Percentiles rank a stretch among this genome's conserved stretches.
phyloP scores from a whole-genome alignment of 768 basidiomycete species.

The Trametes cingulata region DNA sequence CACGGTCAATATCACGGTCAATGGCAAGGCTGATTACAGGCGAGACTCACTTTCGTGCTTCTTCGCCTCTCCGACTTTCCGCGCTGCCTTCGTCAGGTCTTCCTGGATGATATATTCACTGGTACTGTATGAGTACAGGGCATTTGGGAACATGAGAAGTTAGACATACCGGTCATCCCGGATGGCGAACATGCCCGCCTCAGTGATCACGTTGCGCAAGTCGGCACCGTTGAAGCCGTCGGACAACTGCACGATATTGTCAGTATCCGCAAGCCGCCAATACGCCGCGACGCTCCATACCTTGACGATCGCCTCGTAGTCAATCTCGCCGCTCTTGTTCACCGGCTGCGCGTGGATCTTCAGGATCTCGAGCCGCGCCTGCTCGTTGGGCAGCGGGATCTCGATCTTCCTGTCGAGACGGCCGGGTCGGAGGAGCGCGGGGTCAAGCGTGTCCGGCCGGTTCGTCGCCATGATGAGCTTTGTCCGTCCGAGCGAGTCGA shows the following conservation, averaged over 20 bases:
- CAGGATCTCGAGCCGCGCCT: conserved; percentile 92
- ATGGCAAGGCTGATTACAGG: background rate
- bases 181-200: conserved; percentile 98
- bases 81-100: conserved; percentile 92
- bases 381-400: conserved; percentile 96
- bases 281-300: conserved; percentile 35
- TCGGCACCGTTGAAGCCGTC: conserved; percentile 98
- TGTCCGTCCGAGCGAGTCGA: conserved; percentile 92
- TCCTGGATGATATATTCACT: conserved; percentile 93
- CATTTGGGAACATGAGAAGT: background rate
- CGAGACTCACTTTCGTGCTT: conserved; percentile 89
- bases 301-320: conserved; percentile 98
- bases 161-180: conserved; percentile 79
- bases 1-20: background rate
- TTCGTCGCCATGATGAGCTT: conserved; percentile 99
- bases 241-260: conserved; percentile 69
- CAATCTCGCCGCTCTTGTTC: conserved; percentile 93
- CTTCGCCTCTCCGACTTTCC: conserved; percentile 95
- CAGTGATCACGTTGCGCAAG: conserved; percentile 91
- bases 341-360: conserved; percentile 96
- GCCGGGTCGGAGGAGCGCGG: conserved; percentile 93
- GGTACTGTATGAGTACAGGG: conserved; percentile 1
- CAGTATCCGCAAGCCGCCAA: background rate
- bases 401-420: conserved; percentile 97
- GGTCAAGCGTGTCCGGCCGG: conserved; percentile 96